These are phyloP conservation scores for Chlorella sp. DNA, from an alignment of 139 green algal species.

Conservation along the genomic window DNA sequence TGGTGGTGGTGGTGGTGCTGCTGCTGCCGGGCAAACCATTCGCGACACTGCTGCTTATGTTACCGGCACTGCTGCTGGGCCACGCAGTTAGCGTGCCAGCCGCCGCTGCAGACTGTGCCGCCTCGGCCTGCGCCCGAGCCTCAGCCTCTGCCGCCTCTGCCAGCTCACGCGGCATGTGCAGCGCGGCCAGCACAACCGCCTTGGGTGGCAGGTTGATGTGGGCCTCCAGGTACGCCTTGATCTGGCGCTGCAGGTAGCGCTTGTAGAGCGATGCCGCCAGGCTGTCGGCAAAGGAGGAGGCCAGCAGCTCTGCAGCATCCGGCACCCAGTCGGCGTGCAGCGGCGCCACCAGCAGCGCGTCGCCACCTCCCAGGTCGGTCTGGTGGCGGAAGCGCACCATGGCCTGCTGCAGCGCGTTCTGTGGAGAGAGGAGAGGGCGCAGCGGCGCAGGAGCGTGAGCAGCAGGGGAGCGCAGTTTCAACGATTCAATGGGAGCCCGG, in stretches of 20 bases:
- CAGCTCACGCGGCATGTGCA: slow-evolving; percentile 40
- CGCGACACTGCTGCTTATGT: background rate
- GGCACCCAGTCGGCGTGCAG: slow-evolving; percentile 42
- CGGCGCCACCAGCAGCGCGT: slow-evolving; percentile 42
- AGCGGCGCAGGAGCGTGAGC: too few relatives aligned
- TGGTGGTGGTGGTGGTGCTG: background rate
- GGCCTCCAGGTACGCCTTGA: slow-evolving; percentile 58
- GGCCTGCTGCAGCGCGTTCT: slow-evolving; percentile 17
- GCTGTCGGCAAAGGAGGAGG: slow-evolving; percentile 56
- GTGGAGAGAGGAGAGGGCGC: background rate
- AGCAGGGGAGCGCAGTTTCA: too few relatives aligned
- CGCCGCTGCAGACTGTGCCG: background rate
- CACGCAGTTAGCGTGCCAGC: background rate
- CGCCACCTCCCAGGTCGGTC: background rate
- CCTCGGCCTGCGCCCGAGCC: background rate
- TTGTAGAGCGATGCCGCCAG: slow-evolving; percentile 52
- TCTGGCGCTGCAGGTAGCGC: slow-evolving; percentile 59
- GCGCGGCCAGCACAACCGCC: slow-evolving; percentile 62
- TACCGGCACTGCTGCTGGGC: background rate
- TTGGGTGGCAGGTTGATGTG: slow-evolving; percentile 63
- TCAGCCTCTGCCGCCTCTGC: background rate
- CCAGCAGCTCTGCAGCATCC: slow-evolving; percentile 56
- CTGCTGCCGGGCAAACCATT: background rate
- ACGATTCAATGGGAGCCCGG: too few relatives aligned
- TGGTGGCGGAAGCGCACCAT: slow-evolving; percentile 11